phyloP scores from a whole-genome alignment of 257 asterid species.

The Sherardia arvensis region DNA sequence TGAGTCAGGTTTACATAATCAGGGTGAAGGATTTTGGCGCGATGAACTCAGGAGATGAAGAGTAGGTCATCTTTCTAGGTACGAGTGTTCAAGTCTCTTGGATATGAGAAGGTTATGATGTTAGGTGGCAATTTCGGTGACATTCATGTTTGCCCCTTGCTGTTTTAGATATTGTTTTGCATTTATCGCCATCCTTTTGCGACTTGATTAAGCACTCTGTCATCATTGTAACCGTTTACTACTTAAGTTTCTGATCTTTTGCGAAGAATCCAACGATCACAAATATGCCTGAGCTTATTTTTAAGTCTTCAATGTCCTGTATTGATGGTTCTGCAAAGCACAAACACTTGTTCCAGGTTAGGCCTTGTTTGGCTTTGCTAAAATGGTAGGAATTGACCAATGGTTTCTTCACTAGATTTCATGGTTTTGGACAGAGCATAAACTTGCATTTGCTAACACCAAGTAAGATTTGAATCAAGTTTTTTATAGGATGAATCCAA shows the following conservation, averaged over 20 bases:
- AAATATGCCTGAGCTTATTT: no score
- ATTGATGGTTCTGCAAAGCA: not conserved
- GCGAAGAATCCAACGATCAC: not conserved
- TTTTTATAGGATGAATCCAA: not conserved
- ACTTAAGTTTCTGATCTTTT: no score
- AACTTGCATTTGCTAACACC: slow-evolving; percentile 1
- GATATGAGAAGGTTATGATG: not conserved
- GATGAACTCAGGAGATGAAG: not conserved
- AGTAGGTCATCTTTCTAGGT: no score
- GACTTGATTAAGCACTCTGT: no score
- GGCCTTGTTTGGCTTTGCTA: not conserved
- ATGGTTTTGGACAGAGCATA: slow-evolving; percentile 9
- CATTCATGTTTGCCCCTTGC: not conserved
- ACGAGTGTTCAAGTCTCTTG: no score
- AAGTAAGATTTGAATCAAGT: not conserved
- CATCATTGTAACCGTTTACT: no score
- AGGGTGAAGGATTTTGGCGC: slow-evolving; percentile 7
- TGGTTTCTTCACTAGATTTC: not conserved
- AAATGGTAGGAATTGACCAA: slow-evolving; percentile 2
- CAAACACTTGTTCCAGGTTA: slow-evolving; percentile 3
- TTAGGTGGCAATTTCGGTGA: not conserved
- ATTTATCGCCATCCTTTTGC: no score
- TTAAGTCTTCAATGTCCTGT: not conserved
- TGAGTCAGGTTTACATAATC: slow-evolving; percentile 9
- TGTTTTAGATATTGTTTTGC: no score